Evolutionary conservation across 2,329 filamentous ascomycete species (phyloP).

Genomic region (Hymenoscyphus repandus): DNA sequence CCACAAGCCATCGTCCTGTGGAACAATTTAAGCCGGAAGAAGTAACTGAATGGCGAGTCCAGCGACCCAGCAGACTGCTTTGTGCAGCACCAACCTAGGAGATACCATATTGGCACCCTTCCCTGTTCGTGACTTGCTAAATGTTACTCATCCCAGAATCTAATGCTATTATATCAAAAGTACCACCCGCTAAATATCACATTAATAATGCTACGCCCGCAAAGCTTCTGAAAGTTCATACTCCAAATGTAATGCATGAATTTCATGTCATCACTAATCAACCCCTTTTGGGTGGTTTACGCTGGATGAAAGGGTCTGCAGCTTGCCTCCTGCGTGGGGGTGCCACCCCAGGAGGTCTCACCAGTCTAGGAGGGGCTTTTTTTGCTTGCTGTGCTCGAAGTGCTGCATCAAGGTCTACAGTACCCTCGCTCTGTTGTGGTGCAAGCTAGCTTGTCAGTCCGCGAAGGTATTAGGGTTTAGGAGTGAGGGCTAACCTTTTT

Average conservation of each 20-base stretch:
- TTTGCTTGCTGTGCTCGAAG: conserved; percentile 22
- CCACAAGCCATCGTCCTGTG: no score
- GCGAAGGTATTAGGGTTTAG: neutral
- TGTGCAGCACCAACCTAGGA: no score
- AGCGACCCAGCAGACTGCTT: no score
- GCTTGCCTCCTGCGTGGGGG: conserved; percentile 21
- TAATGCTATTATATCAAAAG: conserved; percentile 1
- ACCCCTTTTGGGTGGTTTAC: conserved; percentile 15
- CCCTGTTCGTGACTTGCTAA: neutral
- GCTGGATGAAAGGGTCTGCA: conserved; percentile 26
- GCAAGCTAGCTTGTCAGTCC: neutral
- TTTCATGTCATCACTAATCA: neutral
- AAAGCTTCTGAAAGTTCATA: neutral
- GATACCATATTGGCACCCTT: no score
- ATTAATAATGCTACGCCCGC: conserved; percentile 5
- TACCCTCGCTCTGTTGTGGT: neutral
- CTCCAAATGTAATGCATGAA: neutral
- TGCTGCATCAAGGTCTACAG: conserved; percentile 17
- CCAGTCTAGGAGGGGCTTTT: conserved; percentile 11
- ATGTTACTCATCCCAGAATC: neutral
- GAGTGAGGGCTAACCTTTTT: conserved; percentile 19
- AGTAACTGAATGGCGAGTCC: no score
- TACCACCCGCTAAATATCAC: neutral
- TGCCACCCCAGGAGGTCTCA: conserved; percentile 14
- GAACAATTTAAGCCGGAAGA: neutral